Base-by-base conservation (phyloP, 768 basidiomycete species). In the Suillus paluster region DNA sequence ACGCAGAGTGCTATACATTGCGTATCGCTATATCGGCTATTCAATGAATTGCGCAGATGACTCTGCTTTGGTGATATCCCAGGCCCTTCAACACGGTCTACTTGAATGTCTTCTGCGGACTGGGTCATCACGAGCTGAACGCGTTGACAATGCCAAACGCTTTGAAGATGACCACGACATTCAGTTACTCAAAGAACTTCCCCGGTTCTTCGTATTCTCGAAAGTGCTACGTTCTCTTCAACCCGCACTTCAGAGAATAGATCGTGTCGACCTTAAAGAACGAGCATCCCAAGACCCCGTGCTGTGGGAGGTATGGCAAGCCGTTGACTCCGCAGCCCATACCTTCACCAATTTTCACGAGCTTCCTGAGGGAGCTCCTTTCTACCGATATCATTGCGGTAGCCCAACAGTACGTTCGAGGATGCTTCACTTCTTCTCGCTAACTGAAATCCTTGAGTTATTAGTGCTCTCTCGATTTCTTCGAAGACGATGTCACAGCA, bases 1-100 rank as follows among this genome's bases (percentile, higher is more conserved):
- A 53, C 58, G 58, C 48, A 55, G 49, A 34, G 52, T 59, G 46
- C 23, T 59, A 19, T 55, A 38, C 33, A 59, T 55, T 17, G 58
- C 49, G 23, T 59, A 59, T 55, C 50, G 46, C 36, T 59, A 59
- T 55, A 59, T 59, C 10, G 52, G 36, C 53, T 55, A 59, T 36
- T 52, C 58, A 14, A 59, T 59, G 49, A 59, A 59, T 36, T 38
- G 36, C 30, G 53, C 48, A 21, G 39, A 59, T 53, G 58, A 59
- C 34, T 36, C 49, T 21, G 58, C 52, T 12, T 33, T 27, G 27
- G 46, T 38, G 34, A 38, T 59, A 38, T 57, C 49, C 21, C 36
- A 55, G 15, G 58, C 58, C 11, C 17, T 59, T 19, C 49, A 57
- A 12, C n/a, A 52, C 12, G 58, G 58, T 27, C 58, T 59, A 15